A percentile compares a stretch with the other conserved stretches of the same genome.
Evolutionary conservation across 2,329 filamentous ascomycete genomes (phyloP).

Genomic region (Lachnellula cervina): DNA sequence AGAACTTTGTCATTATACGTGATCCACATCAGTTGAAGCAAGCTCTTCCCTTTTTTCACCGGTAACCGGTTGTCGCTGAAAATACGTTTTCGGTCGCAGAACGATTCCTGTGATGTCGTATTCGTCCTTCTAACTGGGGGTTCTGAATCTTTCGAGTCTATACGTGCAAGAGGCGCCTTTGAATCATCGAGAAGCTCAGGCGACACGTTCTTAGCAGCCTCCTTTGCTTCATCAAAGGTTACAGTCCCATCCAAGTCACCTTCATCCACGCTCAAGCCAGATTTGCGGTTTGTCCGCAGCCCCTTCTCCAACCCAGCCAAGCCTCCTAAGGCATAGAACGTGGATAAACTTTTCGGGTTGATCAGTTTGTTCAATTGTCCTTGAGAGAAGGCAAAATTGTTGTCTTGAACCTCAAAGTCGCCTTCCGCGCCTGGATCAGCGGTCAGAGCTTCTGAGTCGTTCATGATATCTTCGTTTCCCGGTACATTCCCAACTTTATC

Average conservation of each 20-base stretch:
- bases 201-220: slow-evolving; percentile 22
- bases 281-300: slow-evolving; percentile 57
- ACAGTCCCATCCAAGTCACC: slow-evolving; percentile 56
- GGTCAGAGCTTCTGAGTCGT: slow-evolving; percentile 38
- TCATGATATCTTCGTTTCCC: slow-evolving; percentile 45
- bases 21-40: slow-evolving; percentile 69
- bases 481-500: slow-evolving; percentile 36
- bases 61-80: slow-evolving; percentile 66
- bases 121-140: background rate
- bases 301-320: slow-evolving; percentile 69
- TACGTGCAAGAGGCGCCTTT: slow-evolving; percentile 26
- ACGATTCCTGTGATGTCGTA: slow-evolving; percentile 31
- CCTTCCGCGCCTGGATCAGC: slow-evolving; percentile 68
- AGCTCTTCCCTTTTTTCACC: slow-evolving; percentile 63
- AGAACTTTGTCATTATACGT: slow-evolving; percentile 79
- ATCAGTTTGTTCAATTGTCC: slow-evolving; percentile 72
- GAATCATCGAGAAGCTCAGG: slow-evolving; percentile 19
- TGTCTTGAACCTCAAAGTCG: slow-evolving; percentile 62
- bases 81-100: slow-evolving; percentile 61
- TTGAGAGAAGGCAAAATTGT: slow-evolving; percentile 67
- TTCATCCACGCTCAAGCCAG: slow-evolving; percentile 69
- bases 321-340: slow-evolving; percentile 72
- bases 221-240: slow-evolving; percentile 58
- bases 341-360: slow-evolving; percentile 72
- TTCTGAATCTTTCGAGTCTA: slow-evolving; percentile 17